Evolutionary conservation across 2,329 filamentous ascomycete genomes (phyloP), one percentile per base, ranked within the genome.

Genomic region (Penicillium paneum): DNA sequence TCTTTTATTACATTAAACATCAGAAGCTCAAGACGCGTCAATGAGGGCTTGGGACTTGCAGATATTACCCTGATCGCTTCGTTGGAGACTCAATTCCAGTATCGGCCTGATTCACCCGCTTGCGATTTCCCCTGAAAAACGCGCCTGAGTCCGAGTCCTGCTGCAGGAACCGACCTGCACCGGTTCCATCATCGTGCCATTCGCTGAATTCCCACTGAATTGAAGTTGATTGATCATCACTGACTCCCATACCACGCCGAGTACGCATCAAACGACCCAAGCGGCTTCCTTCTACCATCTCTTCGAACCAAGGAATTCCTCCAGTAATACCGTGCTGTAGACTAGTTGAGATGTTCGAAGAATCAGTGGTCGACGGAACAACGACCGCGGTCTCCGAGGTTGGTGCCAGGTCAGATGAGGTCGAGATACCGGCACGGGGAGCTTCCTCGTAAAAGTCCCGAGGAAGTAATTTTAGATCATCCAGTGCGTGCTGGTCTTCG

Each of bases 201-300:
- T 96, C 91, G 36, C 87, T 80, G 59, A 96, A 81, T 73, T 96
- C 91, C 89, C 90, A 96, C 67, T 94, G 87, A 11, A 94, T 81
- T 41, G 78, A 83, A 35, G 85, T 82, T 28, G 77, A 79, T 15
- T 87, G 87, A 67, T 90, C 85, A n/a, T 75, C 74, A 47, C 82
- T 86, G 32, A 79, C 74, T 26, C 84, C 81, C 54, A 81, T 81
- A 15, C 84, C 83, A 56, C 78, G 79, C 66, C 80, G 74, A 49
- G 63, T 81, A 62, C 83, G 83, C 68, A 84, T 85, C 71, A 88
- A 79, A 47, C 81, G 84, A 2, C 89, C 89, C 39, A 96, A 75
- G 36, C 79, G 80, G 61, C 89, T 92, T 50, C 90, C 87, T 65
- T 89, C 83, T 3, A 95, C 82, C 79, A 96, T 81, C 59, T 84